phyloP scores from a whole-genome alignment of 2,329 filamentous ascomycete species.

The Aspergillus calidoustus region DNA sequence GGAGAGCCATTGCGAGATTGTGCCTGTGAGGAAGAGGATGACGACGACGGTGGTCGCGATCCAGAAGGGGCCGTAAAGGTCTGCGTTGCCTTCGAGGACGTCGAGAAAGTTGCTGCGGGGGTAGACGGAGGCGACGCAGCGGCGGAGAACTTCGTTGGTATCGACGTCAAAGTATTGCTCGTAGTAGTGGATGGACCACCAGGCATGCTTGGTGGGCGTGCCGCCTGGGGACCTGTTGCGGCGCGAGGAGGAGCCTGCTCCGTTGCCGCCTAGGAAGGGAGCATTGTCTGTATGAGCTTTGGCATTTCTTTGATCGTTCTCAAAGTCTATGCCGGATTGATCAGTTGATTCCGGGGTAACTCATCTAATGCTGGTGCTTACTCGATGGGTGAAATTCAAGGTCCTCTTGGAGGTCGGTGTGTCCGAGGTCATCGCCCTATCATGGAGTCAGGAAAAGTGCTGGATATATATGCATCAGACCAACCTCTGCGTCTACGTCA shows the following conservation, averaged over 20 bases:
- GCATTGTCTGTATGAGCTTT: constrained; percentile 55
- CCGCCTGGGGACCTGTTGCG: constrained; percentile 47
- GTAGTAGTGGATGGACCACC: constrained; percentile 94
- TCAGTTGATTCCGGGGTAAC: not conserved
- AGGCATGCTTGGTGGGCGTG: constrained; percentile 75
- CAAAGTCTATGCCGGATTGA: constrained; percentile 63
- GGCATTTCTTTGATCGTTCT: constrained; percentile 59
- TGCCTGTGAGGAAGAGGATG: constrained; percentile 92
- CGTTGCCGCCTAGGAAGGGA: constrained; percentile 50
- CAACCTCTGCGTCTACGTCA: constrained; percentile 92
- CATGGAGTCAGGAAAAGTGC: constrained; percentile 18
- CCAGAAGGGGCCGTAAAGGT: constrained; percentile 97
- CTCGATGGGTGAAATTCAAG: constrained; percentile 97
- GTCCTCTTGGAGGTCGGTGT: constrained; percentile 97
- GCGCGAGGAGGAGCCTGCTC: constrained; percentile 44
- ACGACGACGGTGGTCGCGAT: constrained; percentile 97
- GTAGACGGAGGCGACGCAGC: constrained; percentile 87
- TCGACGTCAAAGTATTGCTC: constrained; percentile 99
- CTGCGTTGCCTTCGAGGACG: constrained; percentile 93
- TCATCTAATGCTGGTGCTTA: constrained; percentile 40
- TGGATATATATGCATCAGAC: not conserved
- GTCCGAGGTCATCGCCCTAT: constrained; percentile 94
- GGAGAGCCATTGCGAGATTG: constrained; percentile 87
- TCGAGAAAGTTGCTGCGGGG: constrained; percentile 95
- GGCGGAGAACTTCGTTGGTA: constrained; percentile 82